phyloP scores from a whole-genome alignment of 2,329 filamentous ascomycete genomes.

The Nemania sp. region DNA sequence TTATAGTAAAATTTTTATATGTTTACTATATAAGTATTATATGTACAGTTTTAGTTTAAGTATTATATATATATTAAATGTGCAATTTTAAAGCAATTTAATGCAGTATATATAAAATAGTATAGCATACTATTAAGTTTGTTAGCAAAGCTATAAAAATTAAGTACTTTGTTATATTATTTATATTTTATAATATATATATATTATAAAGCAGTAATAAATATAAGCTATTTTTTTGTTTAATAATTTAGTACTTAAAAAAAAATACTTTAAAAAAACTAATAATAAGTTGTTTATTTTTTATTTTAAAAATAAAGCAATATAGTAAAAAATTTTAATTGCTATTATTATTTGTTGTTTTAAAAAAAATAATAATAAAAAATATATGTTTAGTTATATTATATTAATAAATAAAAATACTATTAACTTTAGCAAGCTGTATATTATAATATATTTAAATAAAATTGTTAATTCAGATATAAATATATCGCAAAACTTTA shows the following conservation, averaged over 20 bases:
- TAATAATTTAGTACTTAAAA: too few species aligned
- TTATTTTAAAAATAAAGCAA: too few species aligned
- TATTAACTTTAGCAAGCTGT: background rate
- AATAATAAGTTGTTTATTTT: too few species aligned
- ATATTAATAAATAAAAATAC: slow-evolving; percentile 10
- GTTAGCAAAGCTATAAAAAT: background rate
- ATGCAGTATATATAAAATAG: too few species aligned
- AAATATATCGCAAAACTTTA: background rate
- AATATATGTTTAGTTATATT: slow-evolving; percentile 7
- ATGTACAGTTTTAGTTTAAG: background rate
- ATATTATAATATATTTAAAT: slow-evolving; percentile 13
- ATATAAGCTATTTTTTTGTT: slow-evolving; percentile 9
- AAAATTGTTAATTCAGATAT: slow-evolving; percentile 8
- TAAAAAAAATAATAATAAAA: slow-evolving; percentile 14
- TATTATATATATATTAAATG: too few species aligned
- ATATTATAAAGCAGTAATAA: slow-evolving; percentile 12
- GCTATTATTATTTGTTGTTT: background rate
- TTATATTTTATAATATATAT: slow-evolving; percentile 6
- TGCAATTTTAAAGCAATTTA: too few species aligned
- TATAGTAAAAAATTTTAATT: too few species aligned
- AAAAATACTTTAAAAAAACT: too few species aligned
- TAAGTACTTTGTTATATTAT: background rate
- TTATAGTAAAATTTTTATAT: slow-evolving; percentile 1
- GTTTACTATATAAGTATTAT: background rate
- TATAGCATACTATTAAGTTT: background rate